These are phyloP conservation scores for Alternaria arbusti DNA, from an alignment of 2,329 filamentous ascomycete species.

Conservation along the genomic window DNA sequence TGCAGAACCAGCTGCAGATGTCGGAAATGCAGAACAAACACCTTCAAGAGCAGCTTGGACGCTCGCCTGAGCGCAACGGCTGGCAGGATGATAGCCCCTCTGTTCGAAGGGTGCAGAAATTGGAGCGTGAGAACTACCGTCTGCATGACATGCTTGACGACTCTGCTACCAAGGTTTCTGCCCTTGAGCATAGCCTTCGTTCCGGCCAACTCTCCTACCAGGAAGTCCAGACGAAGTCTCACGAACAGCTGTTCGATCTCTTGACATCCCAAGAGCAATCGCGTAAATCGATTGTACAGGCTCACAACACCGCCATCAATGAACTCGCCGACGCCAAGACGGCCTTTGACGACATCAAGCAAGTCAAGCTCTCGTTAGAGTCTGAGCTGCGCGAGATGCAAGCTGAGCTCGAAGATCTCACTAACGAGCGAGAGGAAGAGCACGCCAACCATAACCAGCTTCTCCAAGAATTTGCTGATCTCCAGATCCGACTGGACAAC, in stretches of 20 bases:
- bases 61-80: conserved; percentile 67
- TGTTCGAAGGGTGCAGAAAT: conserved; percentile 80
- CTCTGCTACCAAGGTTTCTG: conserved; percentile 88
- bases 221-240: conserved; percentile 89
- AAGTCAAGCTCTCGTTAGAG: conserved; percentile 78
- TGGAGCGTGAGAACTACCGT: conserved; percentile 89
- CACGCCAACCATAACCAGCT: conserved; percentile 85
- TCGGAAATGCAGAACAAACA: conserved; percentile 95
- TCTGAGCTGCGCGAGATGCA: conserved; percentile 84
- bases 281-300: conserved; percentile 78
- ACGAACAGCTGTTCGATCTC: conserved; percentile 91
- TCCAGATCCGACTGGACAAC: conserved; percentile 90
- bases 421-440: conserved; percentile 82
- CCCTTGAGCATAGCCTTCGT: conserved; percentile 83
- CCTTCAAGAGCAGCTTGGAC: conserved; percentile 84
- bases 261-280: conserved; percentile 94
- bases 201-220: conserved; percentile 87
- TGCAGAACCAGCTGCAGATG: conserved; percentile 93
- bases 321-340: conserved; percentile 87
- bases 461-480: conserved; percentile 87
- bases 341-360: conserved; percentile 85
- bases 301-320: conserved; percentile 82
- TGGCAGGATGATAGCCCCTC: conserved; percentile 80
- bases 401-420: conserved; percentile 83
- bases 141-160: conserved; percentile 95